A percentile compares a stretch with the other conserved stretches of the same genome.
phyloP scores from a whole-genome alignment of 78 protist genomes.

The Bodo saltans region DNA sequence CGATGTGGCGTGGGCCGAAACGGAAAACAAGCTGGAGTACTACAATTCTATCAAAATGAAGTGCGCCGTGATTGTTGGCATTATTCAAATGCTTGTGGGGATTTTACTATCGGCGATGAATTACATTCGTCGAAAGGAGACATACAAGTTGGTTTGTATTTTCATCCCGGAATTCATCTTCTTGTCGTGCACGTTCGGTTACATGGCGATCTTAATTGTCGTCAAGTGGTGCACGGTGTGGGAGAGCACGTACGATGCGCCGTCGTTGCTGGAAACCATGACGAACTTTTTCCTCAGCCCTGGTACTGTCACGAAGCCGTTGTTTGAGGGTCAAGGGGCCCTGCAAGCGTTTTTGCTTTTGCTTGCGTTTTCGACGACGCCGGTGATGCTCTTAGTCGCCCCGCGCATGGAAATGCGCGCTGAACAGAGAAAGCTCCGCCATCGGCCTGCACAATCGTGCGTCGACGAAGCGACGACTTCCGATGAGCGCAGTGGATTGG shows the following conservation, averaged over 20 bases:
- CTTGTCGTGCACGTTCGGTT: conserved; percentile 94
- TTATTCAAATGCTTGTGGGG: conserved; percentile 93
- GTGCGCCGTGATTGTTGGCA: conserved; percentile 91
- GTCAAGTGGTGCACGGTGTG: conserved; percentile 72
- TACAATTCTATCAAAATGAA: conserved; percentile 99
- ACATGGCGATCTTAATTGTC: conserved; percentile 71
- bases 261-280: conserved; percentile 52
- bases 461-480: neutral
- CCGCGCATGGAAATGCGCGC: neutral
- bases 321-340: conserved; percentile 13
- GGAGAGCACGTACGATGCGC: conserved; percentile 27
- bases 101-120: conserved; percentile 73
- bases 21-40: conserved; percentile 82
- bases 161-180: conserved; percentile 93
- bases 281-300: conserved; percentile 75
- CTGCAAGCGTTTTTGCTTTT: conserved; percentile 1
- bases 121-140: conserved; percentile 56
- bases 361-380: neutral
- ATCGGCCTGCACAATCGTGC: no score
- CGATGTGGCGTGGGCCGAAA: conserved; percentile 75
- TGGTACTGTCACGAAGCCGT: conserved; percentile 55
- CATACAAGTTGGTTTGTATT: conserved; percentile 52
- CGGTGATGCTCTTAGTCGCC: conserved; percentile 5
- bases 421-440: conserved; percentile 3
- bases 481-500: neutral